Percentiles rank a stretch among this genome's conserved stretches.
phyloP scores from a whole-genome alignment of 2,329 filamentous ascomycete species.

The Arthrinium puccinioides region DNA sequence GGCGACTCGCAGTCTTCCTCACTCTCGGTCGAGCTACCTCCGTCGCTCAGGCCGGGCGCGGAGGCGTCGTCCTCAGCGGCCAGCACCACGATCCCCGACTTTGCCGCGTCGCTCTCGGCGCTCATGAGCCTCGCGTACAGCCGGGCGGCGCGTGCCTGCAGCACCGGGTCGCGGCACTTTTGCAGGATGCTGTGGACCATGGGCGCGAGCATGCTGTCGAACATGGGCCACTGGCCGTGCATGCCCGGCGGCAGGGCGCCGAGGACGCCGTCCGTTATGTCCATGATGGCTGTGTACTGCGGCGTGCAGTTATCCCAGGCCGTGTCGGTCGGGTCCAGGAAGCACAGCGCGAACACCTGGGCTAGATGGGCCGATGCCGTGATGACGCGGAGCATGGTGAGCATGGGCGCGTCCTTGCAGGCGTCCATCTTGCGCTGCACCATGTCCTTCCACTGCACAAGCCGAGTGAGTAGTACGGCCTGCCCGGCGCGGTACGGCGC shows the following conservation, averaged over 20 bases:
- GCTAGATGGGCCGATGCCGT: not conserved
- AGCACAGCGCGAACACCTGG: constrained; percentile 1
- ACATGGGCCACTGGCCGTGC: constrained; percentile 3
- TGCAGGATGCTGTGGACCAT: constrained; percentile 1
- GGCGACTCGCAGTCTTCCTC: too few relatives aligned
- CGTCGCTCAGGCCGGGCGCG: too few relatives aligned
- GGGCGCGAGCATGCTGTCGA: not conserved
- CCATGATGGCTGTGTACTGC: not conserved
- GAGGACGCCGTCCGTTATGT: not conserved
- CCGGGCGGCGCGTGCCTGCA: not conserved
- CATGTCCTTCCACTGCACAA: not conserved
- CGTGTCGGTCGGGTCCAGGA: not conserved
- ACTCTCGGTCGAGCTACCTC: too few relatives aligned
- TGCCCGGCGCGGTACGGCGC: not conserved
- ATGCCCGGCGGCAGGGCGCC: not conserved
- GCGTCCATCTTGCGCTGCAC: not conserved
- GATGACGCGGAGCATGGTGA: not conserved
- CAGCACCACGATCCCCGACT: too few relatives aligned
- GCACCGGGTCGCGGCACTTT: not conserved
- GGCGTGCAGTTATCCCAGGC: not conserved
- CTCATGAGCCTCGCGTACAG: not conserved
- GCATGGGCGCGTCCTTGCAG: not conserved
- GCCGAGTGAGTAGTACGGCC: not conserved
- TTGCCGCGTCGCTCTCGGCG: too few relatives aligned
- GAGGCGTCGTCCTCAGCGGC: too few relatives aligned